Conservation (phyloP, 192 early-diverging fungal species). For the Coemansia aciculifera region DNA sequence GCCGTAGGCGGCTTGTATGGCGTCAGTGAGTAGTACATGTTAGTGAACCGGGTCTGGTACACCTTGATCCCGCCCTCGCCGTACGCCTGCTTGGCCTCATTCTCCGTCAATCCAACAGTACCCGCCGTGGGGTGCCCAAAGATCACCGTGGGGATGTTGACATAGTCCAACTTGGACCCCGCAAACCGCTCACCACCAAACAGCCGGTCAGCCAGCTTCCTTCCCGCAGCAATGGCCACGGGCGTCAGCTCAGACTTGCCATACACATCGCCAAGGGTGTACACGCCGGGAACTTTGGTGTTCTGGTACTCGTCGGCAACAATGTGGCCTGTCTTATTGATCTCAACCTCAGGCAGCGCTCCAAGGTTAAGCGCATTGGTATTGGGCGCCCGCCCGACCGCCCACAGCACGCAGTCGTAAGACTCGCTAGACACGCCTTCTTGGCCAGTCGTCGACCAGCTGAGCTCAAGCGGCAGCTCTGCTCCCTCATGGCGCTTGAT, state of each 20-base stretch:
- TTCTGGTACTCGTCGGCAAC: conserved; percentile 85
- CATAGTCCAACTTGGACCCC: conserved; percentile 84
- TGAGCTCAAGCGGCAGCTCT: conserved; percentile 58
- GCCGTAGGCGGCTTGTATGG: conserved; percentile 86
- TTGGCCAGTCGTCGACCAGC: conserved; percentile 41
- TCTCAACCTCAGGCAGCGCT: conserved; percentile 60
- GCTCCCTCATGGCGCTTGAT: conserved; percentile 61
- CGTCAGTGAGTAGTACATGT: conserved; percentile 87
- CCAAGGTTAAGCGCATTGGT: conserved; percentile 70
- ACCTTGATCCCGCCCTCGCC: conserved; percentile 81
- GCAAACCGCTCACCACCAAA: conserved; percentile 78
- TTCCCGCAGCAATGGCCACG: conserved; percentile 95
- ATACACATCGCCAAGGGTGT: conserved; percentile 93
- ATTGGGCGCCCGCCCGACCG: conserved; percentile 84
- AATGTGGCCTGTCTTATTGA: conserved; percentile 73
- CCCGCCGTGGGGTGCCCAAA: conserved; percentile 92
- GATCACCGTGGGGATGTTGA: conserved; percentile 92
- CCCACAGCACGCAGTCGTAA: conserved; percentile 89
- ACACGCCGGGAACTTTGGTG: conserved; percentile 68
- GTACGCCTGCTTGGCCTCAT: conserved; percentile 70
- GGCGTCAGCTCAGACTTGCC: conserved; percentile 92
- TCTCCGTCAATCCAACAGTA: conserved; percentile 87
- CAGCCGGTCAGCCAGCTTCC: conserved; percentile 84
- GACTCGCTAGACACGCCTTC: conserved; percentile 42
- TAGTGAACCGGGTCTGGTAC: conserved; percentile 84